Base-by-base conservation (phyloP, 306 rosid genomes). In the Corylus heterophylla region DNA sequence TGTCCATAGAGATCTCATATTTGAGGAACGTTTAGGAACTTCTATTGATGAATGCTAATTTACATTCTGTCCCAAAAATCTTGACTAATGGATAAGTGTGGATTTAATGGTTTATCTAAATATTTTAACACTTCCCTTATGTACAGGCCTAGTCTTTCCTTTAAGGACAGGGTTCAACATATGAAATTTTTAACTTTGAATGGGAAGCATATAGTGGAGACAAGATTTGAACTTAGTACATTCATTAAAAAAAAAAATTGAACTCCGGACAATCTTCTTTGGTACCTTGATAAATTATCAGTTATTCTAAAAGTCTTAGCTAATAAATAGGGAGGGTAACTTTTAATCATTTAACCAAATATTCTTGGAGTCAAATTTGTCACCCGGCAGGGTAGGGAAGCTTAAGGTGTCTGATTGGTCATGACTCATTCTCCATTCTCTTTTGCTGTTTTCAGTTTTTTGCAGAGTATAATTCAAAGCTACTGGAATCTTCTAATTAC, bases 401-500 rank as follows among this genome's bases (percentile, higher is more conserved):
- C 49, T 12, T 17, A 68, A 10, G 22, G 48, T 61, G 83, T 79
- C 77, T 77, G 69, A 64, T 69, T 49, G 76, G 74, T 55, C 48
- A 29, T 54, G 62, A 54, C 66, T 78, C 25, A 73, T 59, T 79
- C 66, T 52, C 49, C 61, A 47, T 74, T 7, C 50, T 27, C 80
- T 49, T 74, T 49, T 49, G 68, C 59, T 76, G 86, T 80, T 77
- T 73, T 74, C 87, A 95, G 99, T 95, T 95, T 87, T 93, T 95
- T 81, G 92, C 87, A 1, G 99, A 95, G 61, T 95, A 95, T 81
- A 93, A 95, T 79, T 90, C 92, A 51, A 95, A 95, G 96, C 85
- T 95, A 78, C 81, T 95, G 85, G 99, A 95, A 76, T 95, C 99
- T 73, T 49, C 93, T 81, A 95, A 95, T 82, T 95, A 95, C 85